Evolutionary conservation across 306 rosid species (phyloP), one percentile per base, ranked within the genome.

Genomic region (Neltuma alba): DNA sequence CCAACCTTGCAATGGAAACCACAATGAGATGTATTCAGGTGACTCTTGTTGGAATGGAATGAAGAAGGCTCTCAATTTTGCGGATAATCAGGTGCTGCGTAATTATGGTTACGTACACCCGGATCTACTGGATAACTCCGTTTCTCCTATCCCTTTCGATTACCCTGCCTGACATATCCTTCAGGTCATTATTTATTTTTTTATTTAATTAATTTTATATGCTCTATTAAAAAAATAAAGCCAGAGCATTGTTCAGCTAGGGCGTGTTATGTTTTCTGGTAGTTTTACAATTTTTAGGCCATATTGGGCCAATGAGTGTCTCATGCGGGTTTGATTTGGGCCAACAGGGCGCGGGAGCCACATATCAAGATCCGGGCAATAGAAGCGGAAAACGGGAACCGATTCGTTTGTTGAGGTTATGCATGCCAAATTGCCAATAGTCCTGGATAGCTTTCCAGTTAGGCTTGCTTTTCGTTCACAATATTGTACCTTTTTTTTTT

Each of bases 1-100:
- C 60, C 98, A 94, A 69, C 98, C 98, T 0, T 94, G 98, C n/a
- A 92, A 94, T 63, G 98, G 98, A 9, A 40, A 64, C 40, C 92
- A 91, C 83, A 92, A 91, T 60, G 75, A 71, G 4, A 86, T 69
- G 92, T 94, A 94, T 44, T 28, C 86, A 0, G 93, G 88, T 0
- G 62, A 83, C 0, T 78, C 88, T 2, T 94, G 98, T 67, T 89
- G 97, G 97, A 88, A 92, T 6, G 93, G 92, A 2, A 92, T 94
- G 97, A 74, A 71, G 0, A 88, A 21, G 34, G 97, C 98, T 2
- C 67, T 94, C 12, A 85, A 82, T 79, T 94, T 92, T 23, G 98
- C 98, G 2, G 97, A 94, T 60, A 92, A 94, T 83, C 98, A 94
- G 54, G 92, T 94, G 57, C 76, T 94, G 11, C 90, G 97, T 3